A percentile compares a stretch with the other conserved stretches of the same genome.
Evolutionary conservation across 2,329 filamentous ascomycete species (phyloP).

Genomic region (Xylaria sp.): DNA sequence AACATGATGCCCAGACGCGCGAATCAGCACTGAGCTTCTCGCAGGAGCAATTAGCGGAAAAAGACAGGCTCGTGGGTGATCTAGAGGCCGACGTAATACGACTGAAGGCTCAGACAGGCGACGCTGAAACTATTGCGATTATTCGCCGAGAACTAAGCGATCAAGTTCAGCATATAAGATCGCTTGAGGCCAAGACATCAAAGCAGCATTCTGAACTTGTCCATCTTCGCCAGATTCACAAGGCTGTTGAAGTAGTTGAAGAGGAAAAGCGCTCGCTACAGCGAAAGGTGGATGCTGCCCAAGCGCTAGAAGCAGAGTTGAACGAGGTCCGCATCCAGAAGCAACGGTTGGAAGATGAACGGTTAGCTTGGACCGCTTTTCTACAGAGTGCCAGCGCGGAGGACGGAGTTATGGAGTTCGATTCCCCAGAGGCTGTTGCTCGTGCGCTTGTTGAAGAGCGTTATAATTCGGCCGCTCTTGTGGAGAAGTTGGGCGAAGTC

Average conservation of each 20-base stretch:
- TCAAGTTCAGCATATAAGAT: constrained; percentile 89
- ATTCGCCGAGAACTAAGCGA: constrained; percentile 89
- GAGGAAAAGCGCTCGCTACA: constrained; percentile 90
- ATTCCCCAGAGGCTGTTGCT: constrained; percentile 86
- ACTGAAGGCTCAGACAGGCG: constrained; percentile 84
- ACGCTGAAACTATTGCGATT: constrained; percentile 82
- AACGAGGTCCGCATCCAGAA: constrained; percentile 81
- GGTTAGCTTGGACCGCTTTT: constrained; percentile 84
- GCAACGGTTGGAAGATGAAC: constrained; percentile 87
- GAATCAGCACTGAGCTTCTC: constrained; percentile 62
- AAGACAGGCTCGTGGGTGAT: constrained; percentile 72
- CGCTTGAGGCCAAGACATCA: constrained; percentile 78
- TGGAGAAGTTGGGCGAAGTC: constrained; percentile 79
- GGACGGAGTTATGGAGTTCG: constrained; percentile 72
- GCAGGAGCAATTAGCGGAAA: constrained; percentile 71
- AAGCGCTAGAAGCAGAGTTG: constrained; percentile 75
- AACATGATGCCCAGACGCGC: constrained; percentile 61
- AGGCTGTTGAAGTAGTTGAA: constrained; percentile 90
- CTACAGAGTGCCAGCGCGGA: constrained; percentile 70
- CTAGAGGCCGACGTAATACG: constrained; percentile 84
- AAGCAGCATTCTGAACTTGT: constrained; percentile 82
- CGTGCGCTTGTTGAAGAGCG: constrained; percentile 83
- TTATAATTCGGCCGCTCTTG: constrained; percentile 76
- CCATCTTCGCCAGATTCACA: constrained; percentile 78
- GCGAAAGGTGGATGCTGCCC: constrained; percentile 75